These are phyloP conservation scores for Cladorrhinum sp. DNA, from an alignment of 2,329 filamentous ascomycete species.

Conservation along the genomic window DNA sequence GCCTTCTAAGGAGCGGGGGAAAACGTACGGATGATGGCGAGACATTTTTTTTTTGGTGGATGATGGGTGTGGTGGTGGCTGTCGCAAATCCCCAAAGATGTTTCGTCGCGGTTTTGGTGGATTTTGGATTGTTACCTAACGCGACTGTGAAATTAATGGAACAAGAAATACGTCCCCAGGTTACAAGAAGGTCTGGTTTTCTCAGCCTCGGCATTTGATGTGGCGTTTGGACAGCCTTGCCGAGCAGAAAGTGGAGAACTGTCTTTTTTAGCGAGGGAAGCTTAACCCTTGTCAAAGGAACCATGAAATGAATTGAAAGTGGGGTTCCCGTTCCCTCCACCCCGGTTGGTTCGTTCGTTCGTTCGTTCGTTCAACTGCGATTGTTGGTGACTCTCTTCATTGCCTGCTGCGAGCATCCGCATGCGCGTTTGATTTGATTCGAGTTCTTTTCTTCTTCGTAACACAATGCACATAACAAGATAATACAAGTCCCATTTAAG, in stretches of 20 bases:
- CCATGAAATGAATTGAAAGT: no score
- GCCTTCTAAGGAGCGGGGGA: no score
- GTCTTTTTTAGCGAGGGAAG: not conserved
- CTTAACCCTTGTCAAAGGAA: not conserved
- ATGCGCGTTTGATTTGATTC: no score
- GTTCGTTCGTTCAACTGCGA: not conserved
- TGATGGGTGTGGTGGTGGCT: not conserved
- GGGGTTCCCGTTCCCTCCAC: not conserved
- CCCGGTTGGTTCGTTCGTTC: no score
- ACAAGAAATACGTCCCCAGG: constrained; percentile 3
- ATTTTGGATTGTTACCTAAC: no score
- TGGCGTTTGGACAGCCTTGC: constrained; percentile 4
- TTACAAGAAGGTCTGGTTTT: constrained; percentile 1
- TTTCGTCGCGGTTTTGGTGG: not conserved
- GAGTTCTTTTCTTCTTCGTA: no score
- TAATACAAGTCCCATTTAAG: not conserved
- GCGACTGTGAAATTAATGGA: not conserved
- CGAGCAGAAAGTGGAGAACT: not conserved
- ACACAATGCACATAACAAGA: not conserved
- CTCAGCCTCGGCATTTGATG: constrained; percentile 6
- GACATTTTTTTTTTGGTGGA: constrained; percentile 57
- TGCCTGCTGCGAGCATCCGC: not conserved
- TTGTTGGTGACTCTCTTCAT: not conserved
- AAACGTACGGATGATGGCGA: constrained; percentile 84
- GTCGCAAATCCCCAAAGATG: not conserved